Evolutionary conservation across 371 early-diverging fungal genomes (phyloP), one percentile per base, ranked within the genome.

Genomic region (Fennellomyces sp.): DNA sequence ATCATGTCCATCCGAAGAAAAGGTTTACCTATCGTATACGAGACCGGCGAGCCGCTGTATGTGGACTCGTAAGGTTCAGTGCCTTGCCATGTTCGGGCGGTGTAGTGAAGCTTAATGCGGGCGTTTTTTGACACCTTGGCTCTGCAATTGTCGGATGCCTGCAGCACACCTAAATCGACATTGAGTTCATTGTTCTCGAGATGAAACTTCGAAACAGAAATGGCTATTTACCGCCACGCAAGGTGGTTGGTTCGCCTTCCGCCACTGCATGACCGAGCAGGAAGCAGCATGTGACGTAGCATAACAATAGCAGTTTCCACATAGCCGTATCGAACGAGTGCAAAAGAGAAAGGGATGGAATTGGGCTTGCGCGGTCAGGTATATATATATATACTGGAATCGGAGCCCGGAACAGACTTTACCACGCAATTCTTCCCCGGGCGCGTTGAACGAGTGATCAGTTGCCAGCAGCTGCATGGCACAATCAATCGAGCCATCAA

Each of bases 1-100:
- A n/a, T n/a, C n/a, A n/a, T n/a, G n/a, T n/a, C n/a, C n/a, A n/a
- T n/a, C n/a, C n/a, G n/a, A n/a, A n/a, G 19, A 53, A 48, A 27
- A 36, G 39, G n/a, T 31, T 58, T 65, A 72, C 72, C 72, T 25
- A 72, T 59, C 23, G 65, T 69, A 15, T 38, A 64, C n/a, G 55
- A 17, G 0, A 62, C 1, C 7, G 78, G 70, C 19, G 48, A 15
- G 0, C 29, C 59, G 10, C 30, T 12, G 51, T 66, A 74, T 3
- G 75, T 78, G 41, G 62, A 66, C 42, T 78, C 75, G 56, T 60
- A 78, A 26, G 36, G 62, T 45, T 64, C 58, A 2, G 65, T 59
- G 13, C 49, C 59, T 25, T 72, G 72, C 78, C 78, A 78, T 11
- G 45, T 63, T 3, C 63, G 56, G 10, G 70, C 72, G 28, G 54